Evolutionary conservation across 2,329 filamentous ascomycete species (phyloP).

Genomic region (Cordyceps cicadae): DNA sequence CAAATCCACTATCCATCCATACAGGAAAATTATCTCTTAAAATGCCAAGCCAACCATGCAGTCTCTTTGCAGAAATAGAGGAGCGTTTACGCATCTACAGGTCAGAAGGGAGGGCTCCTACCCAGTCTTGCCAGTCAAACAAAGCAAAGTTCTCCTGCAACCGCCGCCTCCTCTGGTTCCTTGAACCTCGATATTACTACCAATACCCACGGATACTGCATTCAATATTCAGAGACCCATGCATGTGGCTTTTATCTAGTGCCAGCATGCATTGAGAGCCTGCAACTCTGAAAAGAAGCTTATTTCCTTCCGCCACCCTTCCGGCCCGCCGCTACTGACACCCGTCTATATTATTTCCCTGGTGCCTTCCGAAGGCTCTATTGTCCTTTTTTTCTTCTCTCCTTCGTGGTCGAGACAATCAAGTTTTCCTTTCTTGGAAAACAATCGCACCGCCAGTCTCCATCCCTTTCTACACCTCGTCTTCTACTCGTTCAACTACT

Average conservation of each 20-base stretch:
- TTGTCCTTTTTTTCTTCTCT: too few species aligned
- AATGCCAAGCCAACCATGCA: not conserved
- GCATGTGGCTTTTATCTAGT: not conserved
- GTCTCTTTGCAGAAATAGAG: not conserved
- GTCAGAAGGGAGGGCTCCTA: not conserved
- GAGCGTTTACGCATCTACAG: not conserved
- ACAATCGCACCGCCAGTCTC: not conserved
- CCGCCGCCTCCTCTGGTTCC: not conserved
- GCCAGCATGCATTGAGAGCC: not conserved
- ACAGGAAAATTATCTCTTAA: not conserved
- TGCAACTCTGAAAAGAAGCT: constrained; percentile 10
- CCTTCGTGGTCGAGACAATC: too few species aligned
- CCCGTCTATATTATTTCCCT: not conserved
- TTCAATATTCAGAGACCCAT: not conserved
- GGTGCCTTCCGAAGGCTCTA: not conserved
- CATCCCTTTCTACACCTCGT: not conserved
- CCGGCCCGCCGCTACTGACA: not conserved
- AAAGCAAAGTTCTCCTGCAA: not conserved
- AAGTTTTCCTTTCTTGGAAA: not conserved
- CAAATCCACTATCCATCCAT: not conserved
- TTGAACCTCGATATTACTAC: not conserved
- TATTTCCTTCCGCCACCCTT: not conserved
- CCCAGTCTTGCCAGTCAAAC: not conserved
- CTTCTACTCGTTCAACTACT: not conserved
- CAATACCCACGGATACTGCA: not conserved